Conservation (phyloP, 805 yeast genomes). For the Starmerella stigmatis region DNA sequence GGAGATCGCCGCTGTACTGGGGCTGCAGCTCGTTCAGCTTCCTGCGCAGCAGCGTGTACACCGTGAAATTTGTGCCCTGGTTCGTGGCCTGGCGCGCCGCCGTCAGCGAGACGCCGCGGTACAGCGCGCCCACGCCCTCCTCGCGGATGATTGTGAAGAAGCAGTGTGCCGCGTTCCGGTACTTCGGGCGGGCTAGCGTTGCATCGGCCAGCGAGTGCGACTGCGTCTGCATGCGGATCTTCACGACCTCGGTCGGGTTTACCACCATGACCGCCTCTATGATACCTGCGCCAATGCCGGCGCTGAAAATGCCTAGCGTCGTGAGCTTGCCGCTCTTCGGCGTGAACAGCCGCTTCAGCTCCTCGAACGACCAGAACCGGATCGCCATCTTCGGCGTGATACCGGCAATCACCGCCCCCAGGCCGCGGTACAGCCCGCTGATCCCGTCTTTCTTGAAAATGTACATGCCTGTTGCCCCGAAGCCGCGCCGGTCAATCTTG, state of each 20-base stretch:
- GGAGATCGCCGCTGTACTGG: slow-evolving; percentile 49
- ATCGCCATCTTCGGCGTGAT: slow-evolving; percentile 98
- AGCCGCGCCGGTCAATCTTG: slow-evolving; percentile 56
- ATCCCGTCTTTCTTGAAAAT: slow-evolving; percentile 74
- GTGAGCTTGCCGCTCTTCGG: slow-evolving; percentile 54
- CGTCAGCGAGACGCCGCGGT: slow-evolving; percentile 90
- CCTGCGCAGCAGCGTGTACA: slow-evolving; percentile 70
- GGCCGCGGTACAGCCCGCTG: slow-evolving; percentile 82
- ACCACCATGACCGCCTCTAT: slow-evolving; percentile 93
- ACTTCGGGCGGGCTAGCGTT: slow-evolving; percentile 60
- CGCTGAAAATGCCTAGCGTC: slow-evolving; percentile 67
- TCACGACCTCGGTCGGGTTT: slow-evolving; percentile 95
- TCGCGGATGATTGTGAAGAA: slow-evolving; percentile 72
- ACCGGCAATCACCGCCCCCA: slow-evolving; percentile 95
- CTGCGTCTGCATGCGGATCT: slow-evolving; percentile 93
- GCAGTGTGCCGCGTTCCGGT: slow-evolving; percentile 88
- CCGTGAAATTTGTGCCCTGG: slow-evolving; percentile 97
- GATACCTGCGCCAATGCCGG: slow-evolving; percentile 96
- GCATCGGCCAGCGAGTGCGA: slow-evolving; percentile 83
- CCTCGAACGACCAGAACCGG: slow-evolving; percentile 88
- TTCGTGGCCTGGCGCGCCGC: slow-evolving; percentile 97
- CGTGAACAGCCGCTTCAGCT: slow-evolving; percentile 60
- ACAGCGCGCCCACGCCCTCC: slow-evolving; percentile 81
- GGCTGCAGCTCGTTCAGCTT: slow-evolving; percentile 46
- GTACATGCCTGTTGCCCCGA: slow-evolving; percentile 65